phyloP scores from a whole-genome alignment of 495 filamentous ascomycete species.

The Penicillium salamii region DNA sequence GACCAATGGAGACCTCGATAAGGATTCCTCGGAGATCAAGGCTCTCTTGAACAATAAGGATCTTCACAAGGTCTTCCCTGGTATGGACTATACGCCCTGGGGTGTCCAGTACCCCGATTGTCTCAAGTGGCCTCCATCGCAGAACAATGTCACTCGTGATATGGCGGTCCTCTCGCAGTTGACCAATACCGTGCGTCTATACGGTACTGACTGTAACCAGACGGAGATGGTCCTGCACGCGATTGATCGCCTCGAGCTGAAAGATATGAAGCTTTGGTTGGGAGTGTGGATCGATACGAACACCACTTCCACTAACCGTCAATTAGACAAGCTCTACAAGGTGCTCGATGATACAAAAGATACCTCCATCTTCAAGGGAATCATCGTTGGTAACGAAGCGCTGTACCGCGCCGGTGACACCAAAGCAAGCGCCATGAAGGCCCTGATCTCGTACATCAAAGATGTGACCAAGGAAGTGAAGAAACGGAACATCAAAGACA shows the following conservation, averaged over 20 bases:
- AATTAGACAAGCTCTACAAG: conserved; percentile 76
- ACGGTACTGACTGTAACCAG: conserved; percentile 97
- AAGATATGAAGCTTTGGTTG: conserved; percentile 87
- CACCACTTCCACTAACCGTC: conserved; percentile 75
- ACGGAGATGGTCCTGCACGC: conserved; percentile 91
- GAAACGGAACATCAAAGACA: conserved; percentile 55
- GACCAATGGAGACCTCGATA: conserved; percentile 65
- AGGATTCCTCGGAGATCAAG: conserved; percentile 77
- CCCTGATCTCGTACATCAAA: conserved; percentile 63
- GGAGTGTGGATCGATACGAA: conserved; percentile 93
- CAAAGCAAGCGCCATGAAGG: conserved; percentile 56
- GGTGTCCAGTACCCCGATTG: conserved; percentile 90
- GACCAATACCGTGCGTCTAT: conserved; percentile 84
- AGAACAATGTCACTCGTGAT: conserved; percentile 93
- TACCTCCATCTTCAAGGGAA: conserved; percentile 68
- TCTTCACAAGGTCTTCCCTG: conserved; percentile 91
- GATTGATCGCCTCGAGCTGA: conserved; percentile 68
- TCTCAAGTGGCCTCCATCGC: conserved; percentile 69
- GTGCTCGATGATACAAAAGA: conserved; percentile 68
- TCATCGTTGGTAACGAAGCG: conserved; percentile 94
- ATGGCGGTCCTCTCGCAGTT: conserved; percentile 88
- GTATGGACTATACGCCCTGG: conserved; percentile 95
- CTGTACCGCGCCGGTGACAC: conserved; percentile 62
- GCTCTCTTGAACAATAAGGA: conserved; percentile 72
- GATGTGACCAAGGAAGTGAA: conserved; percentile 72